A percentile compares a stretch with the other conserved stretches of the same genome.
These are phyloP conservation scores for Naganishia albida DNA, from an alignment of 1,284 basidiomycete genomes.

Conservation along the genomic window DNA sequence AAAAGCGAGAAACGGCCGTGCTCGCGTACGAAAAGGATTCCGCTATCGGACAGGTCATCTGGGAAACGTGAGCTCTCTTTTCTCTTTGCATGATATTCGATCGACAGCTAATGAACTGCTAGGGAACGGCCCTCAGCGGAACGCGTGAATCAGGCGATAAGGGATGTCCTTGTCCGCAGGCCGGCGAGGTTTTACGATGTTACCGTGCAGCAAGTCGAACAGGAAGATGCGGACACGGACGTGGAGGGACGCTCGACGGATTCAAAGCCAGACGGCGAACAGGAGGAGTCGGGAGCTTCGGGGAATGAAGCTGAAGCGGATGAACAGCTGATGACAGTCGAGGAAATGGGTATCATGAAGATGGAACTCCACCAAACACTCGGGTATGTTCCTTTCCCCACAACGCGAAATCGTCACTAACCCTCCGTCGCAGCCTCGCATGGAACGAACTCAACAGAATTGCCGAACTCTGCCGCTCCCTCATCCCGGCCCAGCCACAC, in stretches of 20 bases:
- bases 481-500: slow-evolving; percentile 25
- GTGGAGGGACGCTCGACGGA: neutral
- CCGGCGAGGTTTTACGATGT: slow-evolving; percentile 28
- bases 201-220: slow-evolving; percentile 17
- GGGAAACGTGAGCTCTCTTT: slow-evolving; percentile 14
- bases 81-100: neutral
- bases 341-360: slow-evolving; percentile 34
- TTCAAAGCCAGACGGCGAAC: neutral
- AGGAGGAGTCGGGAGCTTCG: neutral
- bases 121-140: slow-evolving; percentile 5
- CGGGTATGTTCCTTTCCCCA: slow-evolving; percentile 15
- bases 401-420: neutral
- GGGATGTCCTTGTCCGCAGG: slow-evolving; percentile 23
- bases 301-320: neutral
- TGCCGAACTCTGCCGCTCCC: slow-evolving; percentile 28
- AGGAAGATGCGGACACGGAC: slow-evolving; percentile 12
- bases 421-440: slow-evolving; percentile 15
- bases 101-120: neutral
- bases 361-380: slow-evolving; percentile 23
- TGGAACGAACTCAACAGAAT: slow-evolving; percentile 33
- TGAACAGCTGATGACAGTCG: slow-evolving; percentile 23
- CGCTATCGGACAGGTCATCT: slow-evolving; percentile 9
- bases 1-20: slow-evolving; percentile 21
- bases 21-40: slow-evolving; percentile 24
- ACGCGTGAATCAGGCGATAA: slow-evolving; percentile 22